Conservation (phyloP, 495 filamentous ascomycete species). For the Tirmania nivea region DNA sequence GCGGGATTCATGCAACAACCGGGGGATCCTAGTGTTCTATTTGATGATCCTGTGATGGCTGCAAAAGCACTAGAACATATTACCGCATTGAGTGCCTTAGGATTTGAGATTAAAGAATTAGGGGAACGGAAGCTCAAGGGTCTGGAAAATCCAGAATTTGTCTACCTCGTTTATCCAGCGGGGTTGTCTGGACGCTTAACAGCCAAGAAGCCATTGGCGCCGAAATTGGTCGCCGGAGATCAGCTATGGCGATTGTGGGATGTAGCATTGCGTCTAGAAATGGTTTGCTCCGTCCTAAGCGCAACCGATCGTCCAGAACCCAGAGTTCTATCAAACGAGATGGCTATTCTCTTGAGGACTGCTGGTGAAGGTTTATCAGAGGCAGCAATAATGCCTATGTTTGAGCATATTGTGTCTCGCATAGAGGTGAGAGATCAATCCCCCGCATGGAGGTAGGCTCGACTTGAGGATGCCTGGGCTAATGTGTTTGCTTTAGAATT, state of each 20-base stretch:
- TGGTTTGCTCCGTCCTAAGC: conserved; percentile 71
- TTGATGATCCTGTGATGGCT: conserved; percentile 32
- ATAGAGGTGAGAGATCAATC: conserved; percentile 53
- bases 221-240: conserved; percentile 39
- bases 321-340: conserved; percentile 52
- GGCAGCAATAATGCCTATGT: conserved; percentile 57
- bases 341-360: conserved; percentile 65
- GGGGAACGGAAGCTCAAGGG: conserved; percentile 87
- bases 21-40: conserved; percentile 47
- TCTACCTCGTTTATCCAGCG: conserved; percentile 85
- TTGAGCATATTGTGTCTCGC: conserved; percentile 82
- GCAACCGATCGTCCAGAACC: conserved; percentile 31
- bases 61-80: conserved; percentile 27
- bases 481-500: conserved; percentile 5
- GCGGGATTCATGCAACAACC: not conserved
- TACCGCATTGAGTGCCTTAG: conserved; percentile 62
- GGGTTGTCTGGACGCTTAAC: conserved; percentile 59
- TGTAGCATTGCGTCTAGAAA: conserved; percentile 70
- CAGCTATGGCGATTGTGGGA: conserved; percentile 79
- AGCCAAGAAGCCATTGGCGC: conserved; percentile 27
- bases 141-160: conserved; percentile 86
- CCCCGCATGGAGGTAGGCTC: too few species aligned
- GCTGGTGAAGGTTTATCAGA: conserved; percentile 74
- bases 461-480: too few species aligned
- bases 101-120: conserved; percentile 91